Conservation (phyloP, 139 green algal genomes). For the Micractinium conductrix region DNA sequence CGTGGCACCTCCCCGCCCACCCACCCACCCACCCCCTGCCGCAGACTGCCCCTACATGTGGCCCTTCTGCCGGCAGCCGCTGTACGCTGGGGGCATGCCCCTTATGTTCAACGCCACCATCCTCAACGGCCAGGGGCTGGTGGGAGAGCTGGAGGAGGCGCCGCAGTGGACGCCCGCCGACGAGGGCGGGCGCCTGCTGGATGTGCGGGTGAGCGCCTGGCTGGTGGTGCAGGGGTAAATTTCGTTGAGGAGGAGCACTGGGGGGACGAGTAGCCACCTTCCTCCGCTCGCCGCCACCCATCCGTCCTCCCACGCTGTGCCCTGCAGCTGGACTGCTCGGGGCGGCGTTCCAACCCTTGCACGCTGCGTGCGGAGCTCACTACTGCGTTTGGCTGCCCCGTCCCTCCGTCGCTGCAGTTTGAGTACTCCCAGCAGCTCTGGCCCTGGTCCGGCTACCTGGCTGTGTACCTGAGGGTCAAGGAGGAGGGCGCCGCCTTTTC, state of each 20-base stretch:
- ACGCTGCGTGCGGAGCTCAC: slow-evolving; percentile 76
- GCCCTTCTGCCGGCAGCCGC: slow-evolving; percentile 89
- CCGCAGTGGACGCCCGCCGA: slow-evolving; percentile 69
- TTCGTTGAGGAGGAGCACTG: too few relatives aligned
- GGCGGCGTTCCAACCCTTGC: too few relatives aligned
- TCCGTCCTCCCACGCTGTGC: too few relatives aligned
- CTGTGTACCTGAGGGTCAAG: slow-evolving; percentile 85
- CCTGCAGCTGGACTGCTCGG: too few relatives aligned
- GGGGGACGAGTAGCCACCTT: too few relatives aligned
- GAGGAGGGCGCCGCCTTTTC: slow-evolving; percentile 44
- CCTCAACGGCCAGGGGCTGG: slow-evolving; percentile 94
- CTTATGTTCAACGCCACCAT: slow-evolving; percentile 97
- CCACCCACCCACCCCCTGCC: too few relatives aligned
- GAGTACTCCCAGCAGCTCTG: slow-evolving; percentile 76
- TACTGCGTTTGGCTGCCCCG: background rate
- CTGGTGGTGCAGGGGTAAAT: too few relatives aligned
- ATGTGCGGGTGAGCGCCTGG: slow-evolving; percentile 67
- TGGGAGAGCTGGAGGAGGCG: slow-evolving; percentile 58
- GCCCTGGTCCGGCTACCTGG: slow-evolving; percentile 96
- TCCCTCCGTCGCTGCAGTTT: slow-evolving; percentile 1
- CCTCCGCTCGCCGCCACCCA: too few relatives aligned
- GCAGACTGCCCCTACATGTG: slow-evolving; percentile 95
- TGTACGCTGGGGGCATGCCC: slow-evolving; percentile 86
- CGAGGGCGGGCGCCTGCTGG: slow-evolving; percentile 74
- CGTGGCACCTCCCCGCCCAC: too few relatives aligned